Conservation (phyloP, 495 filamentous ascomycete species). For the Trypethelium eluteriae region DNA sequence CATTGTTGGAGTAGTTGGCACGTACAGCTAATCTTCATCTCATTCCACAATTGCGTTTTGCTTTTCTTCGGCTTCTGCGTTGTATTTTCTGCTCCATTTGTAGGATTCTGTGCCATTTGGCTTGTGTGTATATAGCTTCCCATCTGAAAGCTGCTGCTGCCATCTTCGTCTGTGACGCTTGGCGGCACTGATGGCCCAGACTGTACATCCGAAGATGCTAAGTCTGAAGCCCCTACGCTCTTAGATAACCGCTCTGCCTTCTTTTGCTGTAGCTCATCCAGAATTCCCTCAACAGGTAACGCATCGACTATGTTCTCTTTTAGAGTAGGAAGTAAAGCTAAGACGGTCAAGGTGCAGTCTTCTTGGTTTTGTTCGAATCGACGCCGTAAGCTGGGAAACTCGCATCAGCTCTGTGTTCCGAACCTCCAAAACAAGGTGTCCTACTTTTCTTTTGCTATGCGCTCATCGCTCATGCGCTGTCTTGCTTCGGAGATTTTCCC, state of each 20-base stretch:
- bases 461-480: slow-evolving; percentile 90
- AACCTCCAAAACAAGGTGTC: slow-evolving; percentile 25
- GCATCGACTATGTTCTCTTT: slow-evolving; percentile 81
- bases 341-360: slow-evolving; percentile 95
- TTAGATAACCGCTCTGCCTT: slow-evolving; percentile 68
- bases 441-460: slow-evolving; percentile 93
- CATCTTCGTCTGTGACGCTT: slow-evolving; percentile 78
- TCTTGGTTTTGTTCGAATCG: slow-evolving; percentile 98
- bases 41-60: slow-evolving; percentile 92
- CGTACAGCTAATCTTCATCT: slow-evolving; percentile 91
- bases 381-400: slow-evolving; percentile 62
- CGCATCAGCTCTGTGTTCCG: not conserved
- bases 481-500: slow-evolving; percentile 83
- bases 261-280: slow-evolving; percentile 86
- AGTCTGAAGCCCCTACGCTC: slow-evolving; percentile 42
- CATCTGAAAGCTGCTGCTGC: slow-evolving; percentile 61
- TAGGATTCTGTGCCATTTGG: slow-evolving; percentile 52
- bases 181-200: slow-evolving; percentile 55
- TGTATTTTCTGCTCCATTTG: slow-evolving; percentile 31
- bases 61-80: slow-evolving; percentile 54
- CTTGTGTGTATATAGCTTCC: slow-evolving; percentile 74
- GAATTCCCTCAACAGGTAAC: slow-evolving; percentile 80
- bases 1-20: slow-evolving; percentile 16
- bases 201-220: slow-evolving; percentile 48
- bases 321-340: slow-evolving; percentile 86